These are phyloP conservation scores for Pseudogymnoascus sp. DNA, from an alignment of 2,329 filamentous ascomycete species.

Conservation along the genomic window DNA sequence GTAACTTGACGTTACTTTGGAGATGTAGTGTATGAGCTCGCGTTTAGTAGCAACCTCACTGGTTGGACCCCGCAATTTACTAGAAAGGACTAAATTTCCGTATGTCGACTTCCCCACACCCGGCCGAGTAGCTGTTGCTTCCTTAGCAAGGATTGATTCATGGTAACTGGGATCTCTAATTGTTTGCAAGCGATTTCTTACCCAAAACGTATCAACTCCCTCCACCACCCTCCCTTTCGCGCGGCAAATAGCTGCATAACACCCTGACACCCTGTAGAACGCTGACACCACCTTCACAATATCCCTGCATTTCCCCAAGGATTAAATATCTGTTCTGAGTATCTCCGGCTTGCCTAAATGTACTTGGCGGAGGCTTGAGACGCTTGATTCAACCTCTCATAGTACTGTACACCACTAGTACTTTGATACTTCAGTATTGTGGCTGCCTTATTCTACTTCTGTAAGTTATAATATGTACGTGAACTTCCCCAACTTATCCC, in stretches of 20 bases:
- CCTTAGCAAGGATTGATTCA: not conserved
- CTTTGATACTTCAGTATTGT: not conserved
- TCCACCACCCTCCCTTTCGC: not conserved
- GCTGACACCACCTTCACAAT: not conserved
- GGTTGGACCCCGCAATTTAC: not conserved
- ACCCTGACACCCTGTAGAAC: not conserved
- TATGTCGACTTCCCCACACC: not conserved
- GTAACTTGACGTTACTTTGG: not conserved
- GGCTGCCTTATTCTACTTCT: not conserved
- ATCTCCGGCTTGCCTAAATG: not conserved
- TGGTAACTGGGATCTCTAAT: not conserved
- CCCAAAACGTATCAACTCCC: not conserved
- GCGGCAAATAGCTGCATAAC: not conserved
- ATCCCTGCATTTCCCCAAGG: not conserved
- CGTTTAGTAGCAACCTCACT: not conserved
- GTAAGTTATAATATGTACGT: not conserved
- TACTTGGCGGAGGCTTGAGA: not conserved
- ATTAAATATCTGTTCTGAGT: not conserved
- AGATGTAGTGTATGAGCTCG: not conserved
- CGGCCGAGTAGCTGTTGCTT: not conserved
- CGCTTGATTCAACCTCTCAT: not conserved
- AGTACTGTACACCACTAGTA: not conserved
- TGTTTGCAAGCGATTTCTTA: not conserved
- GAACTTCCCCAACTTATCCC: not conserved
- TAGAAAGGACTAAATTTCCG: not conserved